phyloP scores from a whole-genome alignment of 1,139 yeast species.

The Geotrichum citri-aurantii region DNA sequence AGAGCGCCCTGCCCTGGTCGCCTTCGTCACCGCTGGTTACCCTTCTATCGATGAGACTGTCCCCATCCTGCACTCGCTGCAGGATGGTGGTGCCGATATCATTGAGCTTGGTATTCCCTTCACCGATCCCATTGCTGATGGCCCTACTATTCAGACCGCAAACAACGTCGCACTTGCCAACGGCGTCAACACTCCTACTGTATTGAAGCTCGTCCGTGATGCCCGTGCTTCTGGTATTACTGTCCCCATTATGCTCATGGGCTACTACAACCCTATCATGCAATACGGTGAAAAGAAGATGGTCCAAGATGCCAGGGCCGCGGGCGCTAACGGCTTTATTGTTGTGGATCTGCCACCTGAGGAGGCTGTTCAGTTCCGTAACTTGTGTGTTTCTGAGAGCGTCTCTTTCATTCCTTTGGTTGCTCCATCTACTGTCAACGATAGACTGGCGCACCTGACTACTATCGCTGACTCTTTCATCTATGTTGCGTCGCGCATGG shows the following conservation, averaged over 20 bases:
- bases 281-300: constrained; percentile 84
- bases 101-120: constrained; percentile 95
- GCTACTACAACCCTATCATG: constrained; percentile 91
- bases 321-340: constrained; percentile 94
- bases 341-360: constrained; percentile 97
- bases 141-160: constrained; percentile 90
- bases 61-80: constrained; percentile 79
- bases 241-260: constrained; percentile 89
- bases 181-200: constrained; percentile 65
- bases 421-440: constrained; percentile 94
- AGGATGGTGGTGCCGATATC: constrained; percentile 91
- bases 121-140: constrained; percentile 99
- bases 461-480: constrained; percentile 90
- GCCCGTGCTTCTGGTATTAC: constrained; percentile 83
- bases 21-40: constrained; percentile 91
- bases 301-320: constrained; percentile 67
- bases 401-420: constrained; percentile 86
- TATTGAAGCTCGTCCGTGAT: constrained; percentile 61
- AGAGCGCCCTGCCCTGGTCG: constrained; percentile 80
- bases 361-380: constrained; percentile 86
- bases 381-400: constrained; percentile 59
- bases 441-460: constrained; percentile 69
- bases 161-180: constrained; percentile 67
- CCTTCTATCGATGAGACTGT: constrained; percentile 85
- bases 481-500: constrained; percentile 96